Conservation (phyloP, 2,329 filamentous ascomycete species). For the Colletotrichum karsti region DNA sequence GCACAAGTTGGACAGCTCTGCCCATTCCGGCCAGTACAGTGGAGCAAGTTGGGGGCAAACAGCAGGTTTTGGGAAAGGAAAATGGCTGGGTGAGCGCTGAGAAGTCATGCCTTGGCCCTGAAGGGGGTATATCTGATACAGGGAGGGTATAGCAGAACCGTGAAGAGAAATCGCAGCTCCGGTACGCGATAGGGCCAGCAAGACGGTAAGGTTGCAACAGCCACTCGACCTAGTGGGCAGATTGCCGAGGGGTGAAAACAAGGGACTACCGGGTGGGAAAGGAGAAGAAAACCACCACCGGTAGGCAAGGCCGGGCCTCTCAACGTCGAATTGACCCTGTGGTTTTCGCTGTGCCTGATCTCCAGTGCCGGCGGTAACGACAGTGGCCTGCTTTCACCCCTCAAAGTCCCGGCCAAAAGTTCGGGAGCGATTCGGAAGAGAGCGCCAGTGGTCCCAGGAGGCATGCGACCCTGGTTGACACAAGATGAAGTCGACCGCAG, state of each 20-base stretch:
- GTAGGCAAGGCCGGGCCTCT: background rate
- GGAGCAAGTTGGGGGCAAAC: constrained; percentile 22
- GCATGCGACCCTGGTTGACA: constrained; percentile 15
- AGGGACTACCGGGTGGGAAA: constrained; percentile 15
- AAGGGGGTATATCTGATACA: constrained; percentile 31
- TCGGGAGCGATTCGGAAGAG: constrained; percentile 24
- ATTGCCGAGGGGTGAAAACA: constrained; percentile 27
- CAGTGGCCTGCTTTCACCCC: constrained; percentile 6
- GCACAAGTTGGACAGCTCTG: constrained; percentile 17
- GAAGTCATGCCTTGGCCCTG: constrained; percentile 26
- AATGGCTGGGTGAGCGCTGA: constrained; percentile 16
- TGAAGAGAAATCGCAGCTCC: constrained; percentile 22
- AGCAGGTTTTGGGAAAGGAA: constrained; percentile 25
- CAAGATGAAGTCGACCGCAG: constrained; percentile 15
- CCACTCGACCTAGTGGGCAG: constrained; percentile 25
- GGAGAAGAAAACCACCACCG: background rate
- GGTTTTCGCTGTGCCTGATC: constrained; percentile 7
- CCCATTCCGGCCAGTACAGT: constrained; percentile 18
- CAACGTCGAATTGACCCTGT: constrained; percentile 4
- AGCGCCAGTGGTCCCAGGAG: constrained; percentile 13
- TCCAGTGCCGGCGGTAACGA: constrained; percentile 10
- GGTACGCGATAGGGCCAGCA: constrained; percentile 30
- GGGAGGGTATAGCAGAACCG: constrained; percentile 32
- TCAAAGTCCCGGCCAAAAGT: constrained; percentile 5
- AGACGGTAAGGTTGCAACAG: constrained; percentile 22